Evolutionary conservation across 257 asterid species (phyloP), one percentile per base, ranked within the genome.

Genomic region (Gentiana macrophylla): DNA sequence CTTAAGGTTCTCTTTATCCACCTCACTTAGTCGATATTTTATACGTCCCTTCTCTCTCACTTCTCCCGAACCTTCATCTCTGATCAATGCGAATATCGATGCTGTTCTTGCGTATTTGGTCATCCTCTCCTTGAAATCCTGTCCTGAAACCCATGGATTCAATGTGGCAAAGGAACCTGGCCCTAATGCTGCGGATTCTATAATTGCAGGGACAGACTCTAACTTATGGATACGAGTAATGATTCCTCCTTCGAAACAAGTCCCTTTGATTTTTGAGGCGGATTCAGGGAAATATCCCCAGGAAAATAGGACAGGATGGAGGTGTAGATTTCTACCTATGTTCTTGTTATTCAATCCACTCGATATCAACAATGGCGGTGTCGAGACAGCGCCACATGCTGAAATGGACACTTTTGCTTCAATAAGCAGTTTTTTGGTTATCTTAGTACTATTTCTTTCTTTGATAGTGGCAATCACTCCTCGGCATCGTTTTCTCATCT

Each of bases 231-330:
- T 32, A 7, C 87, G 76, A 35, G 96, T 87, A 55, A 87, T 61
- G 66, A 91, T 84, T 48, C 95, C 98, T 24, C 98, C 98, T 65
- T 91, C 86, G 1, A 67, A 84, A 65, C 70, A 65, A 53, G 61
- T 87, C 5, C 96, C 98, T 62, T 67, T 64, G 5, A 84, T 34
- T 24, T 75, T 83, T 12, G 58, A 52, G 13, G n/a, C 48, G 9
- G 76, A 68, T 51, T 87, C 86, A 0, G 96, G 98, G 49, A 91
- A 87, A 68, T 91, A 82, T 32, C 96, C 98, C 98, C 98, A 91
- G 35, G 78, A 94, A 4, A 76, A 52, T 0, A 80, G 63, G 52
- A 74, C 86, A 0, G 96, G 98, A 61, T 91, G 98, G 53, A 91
- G 94, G 52, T 91, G 96, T 56, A 91, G 89, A 67, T 91, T 87